These are phyloP conservation scores for Epichloe amarillans DNA, from an alignment of 2,329 filamentous ascomycete species.

Conservation along the genomic window DNA sequence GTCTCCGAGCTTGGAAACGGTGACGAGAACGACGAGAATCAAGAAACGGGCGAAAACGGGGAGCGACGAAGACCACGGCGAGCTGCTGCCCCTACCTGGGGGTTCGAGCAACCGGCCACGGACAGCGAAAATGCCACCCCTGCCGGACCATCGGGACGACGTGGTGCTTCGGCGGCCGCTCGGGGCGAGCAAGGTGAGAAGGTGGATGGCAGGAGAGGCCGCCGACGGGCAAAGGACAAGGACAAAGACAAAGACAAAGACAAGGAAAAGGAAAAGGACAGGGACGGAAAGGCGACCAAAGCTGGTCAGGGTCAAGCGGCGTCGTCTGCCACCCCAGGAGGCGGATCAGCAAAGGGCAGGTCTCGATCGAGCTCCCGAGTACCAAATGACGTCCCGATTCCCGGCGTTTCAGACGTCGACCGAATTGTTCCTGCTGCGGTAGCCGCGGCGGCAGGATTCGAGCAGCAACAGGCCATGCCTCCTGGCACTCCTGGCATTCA, in stretches of 20 bases:
- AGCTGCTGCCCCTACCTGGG: constrained; percentile 58
- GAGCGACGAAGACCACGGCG: constrained; percentile 48
- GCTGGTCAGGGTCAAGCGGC: constrained; percentile 21
- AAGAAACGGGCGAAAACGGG: constrained; percentile 44
- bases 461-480: constrained; percentile 15
- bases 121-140: constrained; percentile 48
- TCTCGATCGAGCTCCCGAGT: constrained; percentile 41
- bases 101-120: constrained; percentile 42
- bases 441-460: constrained; percentile 25
- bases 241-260: constrained; percentile 9
- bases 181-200: constrained; percentile 36
- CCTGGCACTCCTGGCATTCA: constrained; percentile 21
- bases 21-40: constrained; percentile 41
- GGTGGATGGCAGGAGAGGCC: constrained; percentile 23
- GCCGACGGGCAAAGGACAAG: constrained; percentile 28
- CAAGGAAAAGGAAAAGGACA: constrained; percentile 15
- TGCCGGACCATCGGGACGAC: constrained; percentile 42
- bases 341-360: constrained; percentile 28
- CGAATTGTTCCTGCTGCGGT: not conserved
- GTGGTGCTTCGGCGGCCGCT: constrained; percentile 25
- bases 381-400: constrained; percentile 22
- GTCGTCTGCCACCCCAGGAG: constrained; percentile 30
- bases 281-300: constrained; percentile 26
- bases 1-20: constrained; percentile 52
- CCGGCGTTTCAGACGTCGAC: not conserved